phyloP scores from a whole-genome alignment of 345 rosid species.

The Salix brachista region DNA sequence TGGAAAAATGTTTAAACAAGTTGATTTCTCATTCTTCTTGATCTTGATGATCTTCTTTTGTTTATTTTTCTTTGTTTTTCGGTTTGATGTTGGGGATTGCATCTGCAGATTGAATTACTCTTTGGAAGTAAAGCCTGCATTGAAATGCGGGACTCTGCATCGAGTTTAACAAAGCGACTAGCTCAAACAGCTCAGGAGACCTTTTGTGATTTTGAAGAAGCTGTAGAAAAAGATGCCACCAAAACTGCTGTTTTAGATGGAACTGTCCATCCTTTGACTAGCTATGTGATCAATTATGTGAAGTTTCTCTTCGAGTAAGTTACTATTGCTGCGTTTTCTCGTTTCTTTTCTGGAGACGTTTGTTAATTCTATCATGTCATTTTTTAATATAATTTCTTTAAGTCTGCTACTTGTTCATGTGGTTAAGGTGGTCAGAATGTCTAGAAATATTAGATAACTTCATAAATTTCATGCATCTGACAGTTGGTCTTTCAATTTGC shows the following conservation, averaged over 20 bases:
- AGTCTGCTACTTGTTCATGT: not conserved
- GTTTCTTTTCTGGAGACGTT: not conserved
- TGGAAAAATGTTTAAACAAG: not conserved
- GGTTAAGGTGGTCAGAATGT: not conserved
- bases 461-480: not conserved
- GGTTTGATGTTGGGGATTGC: not conserved
- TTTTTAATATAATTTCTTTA: not conserved
- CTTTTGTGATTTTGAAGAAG: conserved; percentile 92
- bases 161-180: conserved; percentile 64
- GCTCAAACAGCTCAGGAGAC: conserved; percentile 95
- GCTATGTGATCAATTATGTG: conserved; percentile 94
- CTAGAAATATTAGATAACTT: not conserved
- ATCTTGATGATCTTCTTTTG: not conserved
- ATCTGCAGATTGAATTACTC: conserved; percentile 50
- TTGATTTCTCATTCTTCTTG: not conserved
- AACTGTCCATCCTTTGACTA: conserved; percentile 95
- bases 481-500: conserved; percentile 11
- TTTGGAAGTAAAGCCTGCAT: conserved; percentile 63
- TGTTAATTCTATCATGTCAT: not conserved
- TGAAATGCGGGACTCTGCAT: conserved; percentile 82
- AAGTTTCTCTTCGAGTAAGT: conserved; percentile 95
- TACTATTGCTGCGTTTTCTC: not conserved
- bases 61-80: not conserved
- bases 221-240: conserved; percentile 96
- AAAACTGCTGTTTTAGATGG: conserved; percentile 94